These are phyloP conservation scores for Phytophthora palmivora DNA, from an alignment of 352 stramenopile species.

Conservation along the genomic window DNA sequence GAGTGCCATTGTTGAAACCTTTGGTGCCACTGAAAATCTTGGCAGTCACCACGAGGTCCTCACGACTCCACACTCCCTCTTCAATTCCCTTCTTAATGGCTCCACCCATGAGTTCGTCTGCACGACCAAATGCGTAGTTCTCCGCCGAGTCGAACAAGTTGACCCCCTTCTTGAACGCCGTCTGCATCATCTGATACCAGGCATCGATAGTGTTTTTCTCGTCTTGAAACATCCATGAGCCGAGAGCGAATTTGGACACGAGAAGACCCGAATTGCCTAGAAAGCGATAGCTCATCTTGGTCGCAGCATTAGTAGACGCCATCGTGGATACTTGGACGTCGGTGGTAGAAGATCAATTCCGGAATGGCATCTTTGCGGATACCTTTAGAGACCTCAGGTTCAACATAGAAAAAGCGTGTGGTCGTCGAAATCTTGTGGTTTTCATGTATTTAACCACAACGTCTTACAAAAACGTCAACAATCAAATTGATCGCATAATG, in stretches of 20 bases:
- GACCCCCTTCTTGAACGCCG: slow-evolving; percentile 36
- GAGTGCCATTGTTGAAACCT: slow-evolving; percentile 8
- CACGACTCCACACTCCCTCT: slow-evolving; percentile 36
- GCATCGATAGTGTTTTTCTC: slow-evolving; percentile 11
- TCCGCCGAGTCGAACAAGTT: slow-evolving; percentile 54
- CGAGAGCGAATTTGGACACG: slow-evolving; percentile 29
- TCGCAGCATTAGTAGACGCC: not conserved
- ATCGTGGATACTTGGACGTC: not conserved
- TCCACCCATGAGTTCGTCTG: slow-evolving; percentile 37
- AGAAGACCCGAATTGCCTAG: slow-evolving; percentile 28
- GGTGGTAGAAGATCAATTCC: not conserved
- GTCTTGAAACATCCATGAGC: slow-evolving; percentile 12
- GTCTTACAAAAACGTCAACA: too few relatives aligned
- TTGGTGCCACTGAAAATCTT: slow-evolving; percentile 59
- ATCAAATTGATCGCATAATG: too few relatives aligned
- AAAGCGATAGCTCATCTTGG: slow-evolving; percentile 31
- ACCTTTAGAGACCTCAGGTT: not conserved
- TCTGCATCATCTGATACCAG: slow-evolving; percentile 26
- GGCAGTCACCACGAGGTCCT: slow-evolving; percentile 58
- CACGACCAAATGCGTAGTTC: slow-evolving; percentile 11
- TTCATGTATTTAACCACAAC: too few relatives aligned
- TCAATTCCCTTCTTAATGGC: slow-evolving; percentile 49
- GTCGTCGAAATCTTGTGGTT: not conserved
- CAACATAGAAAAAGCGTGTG: slow-evolving; percentile 2
- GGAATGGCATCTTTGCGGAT: not conserved